Evolutionary conservation across 2,329 filamentous ascomycete genomes (phyloP).

Genomic region (Harringtonia aguacate): DNA sequence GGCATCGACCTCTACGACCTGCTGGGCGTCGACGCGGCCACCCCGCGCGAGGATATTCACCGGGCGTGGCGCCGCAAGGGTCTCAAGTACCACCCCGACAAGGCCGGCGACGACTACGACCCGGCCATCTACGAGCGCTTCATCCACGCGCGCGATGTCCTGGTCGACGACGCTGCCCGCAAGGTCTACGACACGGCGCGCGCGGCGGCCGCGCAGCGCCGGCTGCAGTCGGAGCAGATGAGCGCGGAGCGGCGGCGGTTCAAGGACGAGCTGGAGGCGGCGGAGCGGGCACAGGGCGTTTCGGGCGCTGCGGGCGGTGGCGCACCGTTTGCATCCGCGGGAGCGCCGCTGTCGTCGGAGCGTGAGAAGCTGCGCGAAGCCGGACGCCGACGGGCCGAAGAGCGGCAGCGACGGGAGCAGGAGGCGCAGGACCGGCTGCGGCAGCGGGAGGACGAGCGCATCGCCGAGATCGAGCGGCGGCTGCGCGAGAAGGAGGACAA

Average conservation of each 20-base stretch:
- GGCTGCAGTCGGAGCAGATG: conserved; percentile 61
- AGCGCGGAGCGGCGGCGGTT: conserved; percentile 63
- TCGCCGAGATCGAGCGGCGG: conserved; percentile 31
- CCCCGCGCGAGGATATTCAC: conserved; percentile 62
- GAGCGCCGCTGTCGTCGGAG: conserved; percentile 13
- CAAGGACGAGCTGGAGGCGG: conserved; percentile 75
- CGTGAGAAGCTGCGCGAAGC: conserved; percentile 21
- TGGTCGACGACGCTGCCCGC: conserved; percentile 60
- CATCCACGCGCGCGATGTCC: conserved; percentile 76
- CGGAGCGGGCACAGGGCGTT: conserved; percentile 46
- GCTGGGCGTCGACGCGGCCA: conserved; percentile 54
- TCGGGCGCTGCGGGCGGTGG: conserved; percentile 17
- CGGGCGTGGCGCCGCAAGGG: conserved; percentile 70
- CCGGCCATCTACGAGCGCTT: conserved; percentile 76
- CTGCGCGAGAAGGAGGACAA: conserved; percentile 30
- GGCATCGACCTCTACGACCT: conserved; percentile 68
- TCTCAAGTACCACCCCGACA: conserved; percentile 90
- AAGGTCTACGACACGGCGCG: conserved; percentile 69
- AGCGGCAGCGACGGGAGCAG: conserved; percentile 27
- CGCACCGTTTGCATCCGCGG: not conserved
- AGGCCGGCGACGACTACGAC: conserved; percentile 65
- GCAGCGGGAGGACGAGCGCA: conserved; percentile 26
- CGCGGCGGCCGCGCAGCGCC: conserved; percentile 58
- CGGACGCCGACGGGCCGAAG: conserved; percentile 25
- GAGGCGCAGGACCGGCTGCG: conserved; percentile 30